Percentiles rank a stretch among this genome's conserved stretches.
These are phyloP conservation scores for Cadophora sp. DNA, from an alignment of 2,329 filamentous ascomycete genomes.

Conservation along the genomic window DNA sequence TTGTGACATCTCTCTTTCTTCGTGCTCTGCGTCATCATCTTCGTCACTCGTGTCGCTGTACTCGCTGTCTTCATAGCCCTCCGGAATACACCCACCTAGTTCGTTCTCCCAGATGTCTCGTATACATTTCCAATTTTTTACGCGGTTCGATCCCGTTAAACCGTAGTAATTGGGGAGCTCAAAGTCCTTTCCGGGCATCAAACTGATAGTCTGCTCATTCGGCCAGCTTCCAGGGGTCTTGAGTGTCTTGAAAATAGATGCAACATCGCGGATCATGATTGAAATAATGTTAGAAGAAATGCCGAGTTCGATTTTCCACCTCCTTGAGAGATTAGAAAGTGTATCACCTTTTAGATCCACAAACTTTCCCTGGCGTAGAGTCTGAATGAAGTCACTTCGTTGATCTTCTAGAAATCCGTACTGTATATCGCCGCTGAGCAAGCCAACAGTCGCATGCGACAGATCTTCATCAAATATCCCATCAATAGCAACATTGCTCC, in stretches of 20 bases:
- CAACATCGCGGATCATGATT: background rate
- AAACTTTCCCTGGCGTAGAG: background rate
- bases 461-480: background rate
- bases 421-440: background rate
- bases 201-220: background rate
- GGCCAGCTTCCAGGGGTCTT: constrained; percentile 3
- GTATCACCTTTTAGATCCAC: background rate
- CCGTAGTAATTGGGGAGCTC: background rate
- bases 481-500: background rate
- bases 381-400: background rate
- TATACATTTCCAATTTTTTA: background rate
- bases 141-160: too few species aligned
- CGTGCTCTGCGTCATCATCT: background rate
- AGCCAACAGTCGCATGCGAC: background rate
- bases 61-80: background rate
- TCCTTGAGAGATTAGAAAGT: background rate
- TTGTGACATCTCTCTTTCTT: background rate
- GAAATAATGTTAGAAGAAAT: background rate
- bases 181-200: background rate
- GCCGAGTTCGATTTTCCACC: background rate
- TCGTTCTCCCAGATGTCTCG: background rate
- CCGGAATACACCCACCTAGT: background rate
- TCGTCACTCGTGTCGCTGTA: background rate
- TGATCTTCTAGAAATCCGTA: background rate
- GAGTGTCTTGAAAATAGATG: background rate